phyloP scores from a whole-genome alignment of 768 basidiomycete species.

The Mycena polygramma region DNA sequence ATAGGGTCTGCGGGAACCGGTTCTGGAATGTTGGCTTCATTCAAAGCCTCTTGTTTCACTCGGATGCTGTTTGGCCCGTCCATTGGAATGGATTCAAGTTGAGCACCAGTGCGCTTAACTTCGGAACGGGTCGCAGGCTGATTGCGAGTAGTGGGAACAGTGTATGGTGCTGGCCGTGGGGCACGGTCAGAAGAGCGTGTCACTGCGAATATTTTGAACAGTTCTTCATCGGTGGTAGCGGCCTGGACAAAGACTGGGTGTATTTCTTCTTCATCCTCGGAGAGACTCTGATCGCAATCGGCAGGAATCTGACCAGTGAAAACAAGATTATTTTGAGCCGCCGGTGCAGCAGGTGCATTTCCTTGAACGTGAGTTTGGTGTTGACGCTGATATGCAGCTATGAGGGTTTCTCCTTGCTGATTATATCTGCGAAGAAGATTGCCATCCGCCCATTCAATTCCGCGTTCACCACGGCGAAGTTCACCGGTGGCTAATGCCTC shows the following conservation, averaged over 20 bases:
- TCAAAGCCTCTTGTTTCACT: conserved; percentile 1
- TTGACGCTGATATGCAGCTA: conserved; percentile 10
- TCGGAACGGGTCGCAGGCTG: conserved; percentile 11
- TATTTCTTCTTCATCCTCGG: not conserved
- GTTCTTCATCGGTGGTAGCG: conserved; percentile 10
- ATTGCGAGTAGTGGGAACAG: not conserved
- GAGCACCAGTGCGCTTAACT: conserved; percentile 4
- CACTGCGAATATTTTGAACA: conserved; percentile 5
- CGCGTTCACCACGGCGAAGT: not conserved
- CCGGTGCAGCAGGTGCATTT: not conserved
- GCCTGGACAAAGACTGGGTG: conserved; percentile 11
- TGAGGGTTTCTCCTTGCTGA: conserved; percentile 17
- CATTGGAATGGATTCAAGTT: not conserved
- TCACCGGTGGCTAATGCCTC: conserved; percentile 8
- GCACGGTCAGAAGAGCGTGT: conserved; percentile 6
- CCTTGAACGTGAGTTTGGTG: not conserved
- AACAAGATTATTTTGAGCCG: conserved; percentile 12
- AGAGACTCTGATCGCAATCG: not conserved
- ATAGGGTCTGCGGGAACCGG: not conserved
- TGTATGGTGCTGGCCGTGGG: conserved; percentile 6
- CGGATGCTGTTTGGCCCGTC: not conserved
- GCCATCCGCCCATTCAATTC: conserved; percentile 23
- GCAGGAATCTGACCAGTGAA: not conserved
- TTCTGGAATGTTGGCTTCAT: not conserved
- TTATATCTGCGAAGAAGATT: conserved; percentile 4